Evolutionary conservation across 805 yeast species (phyloP).

Genomic region (Starmera caribaea): DNA sequence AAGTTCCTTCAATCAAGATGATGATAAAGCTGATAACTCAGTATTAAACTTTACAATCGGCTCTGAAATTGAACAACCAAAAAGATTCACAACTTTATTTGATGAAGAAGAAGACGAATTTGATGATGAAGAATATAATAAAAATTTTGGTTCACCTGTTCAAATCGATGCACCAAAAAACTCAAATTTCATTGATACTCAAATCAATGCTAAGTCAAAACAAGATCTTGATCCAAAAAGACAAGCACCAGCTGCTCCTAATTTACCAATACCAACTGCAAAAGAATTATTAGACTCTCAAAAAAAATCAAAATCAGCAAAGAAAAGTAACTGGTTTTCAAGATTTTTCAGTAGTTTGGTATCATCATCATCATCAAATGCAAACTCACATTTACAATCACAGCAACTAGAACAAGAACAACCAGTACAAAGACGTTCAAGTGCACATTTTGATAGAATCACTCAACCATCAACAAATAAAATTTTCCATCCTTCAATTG

Average conservation of each 20-base stretch:
- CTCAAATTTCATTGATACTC: too few species aligned
- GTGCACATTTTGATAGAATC: conserved; percentile 3
- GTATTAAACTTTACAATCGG: too few species aligned
- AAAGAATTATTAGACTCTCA: conserved; percentile 25
- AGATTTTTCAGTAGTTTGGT: conserved; percentile 23
- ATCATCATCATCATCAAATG: conserved; percentile 4
- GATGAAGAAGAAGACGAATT: conserved; percentile 7
- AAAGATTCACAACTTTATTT: conserved; percentile 19
- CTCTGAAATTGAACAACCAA: not conserved
- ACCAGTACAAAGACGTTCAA: too few species aligned
- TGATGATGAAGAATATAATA: not conserved
- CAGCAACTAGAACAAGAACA: too few species aligned
- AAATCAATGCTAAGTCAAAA: not conserved
- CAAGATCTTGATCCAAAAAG: conserved; percentile 5
- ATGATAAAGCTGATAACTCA: too few species aligned
- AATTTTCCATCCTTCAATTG: conserved; percentile 10
- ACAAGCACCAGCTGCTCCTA: conserved; percentile 16
- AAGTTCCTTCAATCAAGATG: too few species aligned
- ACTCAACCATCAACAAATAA: conserved; percentile 4
- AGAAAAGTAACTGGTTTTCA: conserved; percentile 29
- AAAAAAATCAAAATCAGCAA: conserved; percentile 21
- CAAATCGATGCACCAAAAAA: too few species aligned
- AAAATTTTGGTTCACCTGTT: too few species aligned
- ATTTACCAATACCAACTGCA: conserved; percentile 21
- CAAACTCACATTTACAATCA: not conserved